Conservation (phyloP, 352 stramenopile species). For the Phytopythium litorale region DNA sequence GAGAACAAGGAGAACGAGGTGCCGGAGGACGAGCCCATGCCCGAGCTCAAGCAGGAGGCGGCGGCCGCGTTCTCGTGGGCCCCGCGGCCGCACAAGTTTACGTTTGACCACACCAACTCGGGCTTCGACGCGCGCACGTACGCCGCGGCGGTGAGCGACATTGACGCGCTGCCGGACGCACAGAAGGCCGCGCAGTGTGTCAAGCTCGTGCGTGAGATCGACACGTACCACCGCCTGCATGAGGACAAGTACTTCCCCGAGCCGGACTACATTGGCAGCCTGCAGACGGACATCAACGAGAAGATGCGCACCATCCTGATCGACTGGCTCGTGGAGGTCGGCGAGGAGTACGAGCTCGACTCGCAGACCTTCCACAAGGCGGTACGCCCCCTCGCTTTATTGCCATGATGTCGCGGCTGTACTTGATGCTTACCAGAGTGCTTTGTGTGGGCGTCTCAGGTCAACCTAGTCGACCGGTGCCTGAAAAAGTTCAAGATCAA, state of each 20-base stretch:
- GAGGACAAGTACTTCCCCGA: constrained; percentile 69
- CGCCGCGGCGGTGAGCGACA: constrained; percentile 39
- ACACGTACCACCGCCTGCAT: constrained; percentile 63
- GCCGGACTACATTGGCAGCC: constrained; percentile 55
- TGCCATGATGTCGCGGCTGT: background rate
- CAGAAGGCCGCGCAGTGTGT: constrained; percentile 29
- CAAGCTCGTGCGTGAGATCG: constrained; percentile 62
- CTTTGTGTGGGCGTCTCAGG: constrained; percentile 15
- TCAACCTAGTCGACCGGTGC: constrained; percentile 83
- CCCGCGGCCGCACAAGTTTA: constrained; percentile 51
- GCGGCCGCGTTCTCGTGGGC: constrained; percentile 18
- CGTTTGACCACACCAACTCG: constrained; percentile 52
- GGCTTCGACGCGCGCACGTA: constrained; percentile 74
- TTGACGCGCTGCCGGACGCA: constrained; percentile 37
- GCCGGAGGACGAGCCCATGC: constrained; percentile 9
- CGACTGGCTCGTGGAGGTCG: constrained; percentile 97
- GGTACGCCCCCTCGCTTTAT: constrained; percentile 19
- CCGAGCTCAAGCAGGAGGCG: background rate
- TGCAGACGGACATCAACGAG: constrained; percentile 98
- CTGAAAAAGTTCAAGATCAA: constrained; percentile 82
- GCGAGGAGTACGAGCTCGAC: constrained; percentile 82
- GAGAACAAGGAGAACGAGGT: constrained; percentile 20
- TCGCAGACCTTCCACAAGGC: constrained; percentile 82
- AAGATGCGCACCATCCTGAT: constrained; percentile 99
- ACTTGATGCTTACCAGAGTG: background rate